Evolutionary conservation across 805 yeast species (phyloP).

Genomic region (Kluyveromyces aestuarii): DNA sequence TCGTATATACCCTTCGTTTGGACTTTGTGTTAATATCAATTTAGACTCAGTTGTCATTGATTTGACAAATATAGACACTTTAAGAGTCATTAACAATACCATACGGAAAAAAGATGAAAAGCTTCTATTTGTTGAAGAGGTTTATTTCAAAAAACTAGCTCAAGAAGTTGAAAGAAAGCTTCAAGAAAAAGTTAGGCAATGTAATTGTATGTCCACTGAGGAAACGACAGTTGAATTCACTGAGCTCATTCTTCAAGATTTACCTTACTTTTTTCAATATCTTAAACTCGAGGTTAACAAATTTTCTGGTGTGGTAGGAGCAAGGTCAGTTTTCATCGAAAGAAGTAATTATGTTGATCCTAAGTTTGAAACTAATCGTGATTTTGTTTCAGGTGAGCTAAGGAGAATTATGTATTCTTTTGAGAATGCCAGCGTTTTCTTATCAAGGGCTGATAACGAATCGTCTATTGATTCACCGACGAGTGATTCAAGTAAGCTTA

Average conservation of each 20-base stretch:
- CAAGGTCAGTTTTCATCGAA: conserved; percentile 37
- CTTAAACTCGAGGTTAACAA: conserved; percentile 17
- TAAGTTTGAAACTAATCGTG: conserved; percentile 30
- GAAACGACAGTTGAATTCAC: conserved; percentile 1
- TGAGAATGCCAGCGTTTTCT: conserved; percentile 11
- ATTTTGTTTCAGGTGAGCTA: conserved; percentile 32
- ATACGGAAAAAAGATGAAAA: conserved; percentile 19
- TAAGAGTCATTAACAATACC: conserved; percentile 20
- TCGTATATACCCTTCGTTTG: conserved; percentile 18
- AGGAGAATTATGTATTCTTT: conserved; percentile 26
- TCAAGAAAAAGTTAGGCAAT: conserved; percentile 11
- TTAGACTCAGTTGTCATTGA: conserved; percentile 19
- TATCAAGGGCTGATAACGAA: conserved; percentile 3
- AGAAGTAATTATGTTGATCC: conserved; percentile 28
- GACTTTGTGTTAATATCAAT: conserved; percentile 11
- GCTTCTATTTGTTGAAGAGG: conserved; percentile 19
- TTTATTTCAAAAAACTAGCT: conserved; percentile 22
- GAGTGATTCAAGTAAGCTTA: conserved; percentile 27
- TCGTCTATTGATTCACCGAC: conserved; percentile 17
- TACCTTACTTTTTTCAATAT: conserved; percentile 30
- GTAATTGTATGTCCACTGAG: conserved; percentile 1
- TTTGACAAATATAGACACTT: conserved; percentile 22
- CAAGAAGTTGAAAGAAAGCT: conserved; percentile 20
- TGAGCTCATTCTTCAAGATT: conserved; percentile 15
- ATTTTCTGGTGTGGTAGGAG: conserved; percentile 27